Conservation (phyloP, 768 basidiomycete genomes). For the Suillus cothurnatus region DNA sequence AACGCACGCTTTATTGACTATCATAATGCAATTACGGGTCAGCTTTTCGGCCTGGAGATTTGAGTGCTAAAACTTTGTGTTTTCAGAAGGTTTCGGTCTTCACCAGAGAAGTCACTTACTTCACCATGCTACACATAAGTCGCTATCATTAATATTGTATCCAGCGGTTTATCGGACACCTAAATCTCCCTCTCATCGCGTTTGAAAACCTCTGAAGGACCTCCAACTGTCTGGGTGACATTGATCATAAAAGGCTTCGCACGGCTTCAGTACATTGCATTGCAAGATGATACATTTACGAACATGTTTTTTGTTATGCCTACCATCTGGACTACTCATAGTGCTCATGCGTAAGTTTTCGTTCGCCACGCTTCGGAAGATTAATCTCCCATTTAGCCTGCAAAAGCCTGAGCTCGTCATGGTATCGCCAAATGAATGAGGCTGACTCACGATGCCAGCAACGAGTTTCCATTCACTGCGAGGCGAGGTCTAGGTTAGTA, state of each 20-base stretch:
- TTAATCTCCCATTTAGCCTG: conserved; percentile 3
- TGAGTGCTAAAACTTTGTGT: not conserved
- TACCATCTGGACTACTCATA: not conserved
- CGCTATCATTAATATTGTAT: not conserved
- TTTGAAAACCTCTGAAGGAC: not conserved
- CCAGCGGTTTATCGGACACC: not conserved
- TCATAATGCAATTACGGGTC: not conserved
- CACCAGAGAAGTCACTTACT: not conserved
- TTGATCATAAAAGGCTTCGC: not conserved
- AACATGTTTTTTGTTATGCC: not conserved
- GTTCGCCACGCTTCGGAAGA: not conserved
- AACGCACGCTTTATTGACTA: not conserved
- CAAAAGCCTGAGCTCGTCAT: not conserved
- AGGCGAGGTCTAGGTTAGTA: not conserved
- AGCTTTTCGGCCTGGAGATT: not conserved
- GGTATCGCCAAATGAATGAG: no score
- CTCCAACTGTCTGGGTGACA: not conserved
- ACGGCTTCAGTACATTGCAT: not conserved
- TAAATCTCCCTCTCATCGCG: not conserved
- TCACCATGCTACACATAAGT: not conserved
- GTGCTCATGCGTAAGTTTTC: not conserved
- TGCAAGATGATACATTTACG: not conserved
- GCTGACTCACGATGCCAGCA: not conserved
- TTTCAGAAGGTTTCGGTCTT: not conserved
- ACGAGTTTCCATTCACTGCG: conserved; percentile 1